Percentiles rank a stretch among this genome's conserved stretches.
Evolutionary conservation across 345 rosid genomes (phyloP).

Genomic region (Moricandia moricandioides): DNA sequence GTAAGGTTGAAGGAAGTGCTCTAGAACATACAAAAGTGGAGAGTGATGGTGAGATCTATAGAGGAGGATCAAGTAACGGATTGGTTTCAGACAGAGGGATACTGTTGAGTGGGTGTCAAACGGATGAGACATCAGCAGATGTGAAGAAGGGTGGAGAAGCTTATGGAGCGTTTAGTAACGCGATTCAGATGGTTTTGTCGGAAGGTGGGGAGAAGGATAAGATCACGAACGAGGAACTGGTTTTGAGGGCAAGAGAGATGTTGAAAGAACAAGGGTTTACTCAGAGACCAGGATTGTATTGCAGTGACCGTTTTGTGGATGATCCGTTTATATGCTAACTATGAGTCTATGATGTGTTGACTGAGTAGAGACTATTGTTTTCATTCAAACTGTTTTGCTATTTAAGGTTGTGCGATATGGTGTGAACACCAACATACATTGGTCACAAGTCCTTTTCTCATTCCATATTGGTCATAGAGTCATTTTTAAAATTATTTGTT

Average conservation of each 20-base stretch:
- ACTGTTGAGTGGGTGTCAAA: constrained; percentile 89
- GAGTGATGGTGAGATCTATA: constrained; percentile 64
- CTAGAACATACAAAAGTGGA: constrained; percentile 53
- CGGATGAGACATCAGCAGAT: constrained; percentile 90
- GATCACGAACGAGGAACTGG: constrained; percentile 59
- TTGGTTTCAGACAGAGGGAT: constrained; percentile 64
- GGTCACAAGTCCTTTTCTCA: too few relatives aligned
- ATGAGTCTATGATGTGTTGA: neutral
- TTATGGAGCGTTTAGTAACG: constrained; percentile 89
- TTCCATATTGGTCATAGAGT: too few relatives aligned
- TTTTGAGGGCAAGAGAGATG: constrained; percentile 54
- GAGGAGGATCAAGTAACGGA: constrained; percentile 51
- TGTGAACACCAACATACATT: too few relatives aligned
- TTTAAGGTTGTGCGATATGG: too few relatives aligned
- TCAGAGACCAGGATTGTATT: constrained; percentile 88
- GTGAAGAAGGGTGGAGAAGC: constrained; percentile 58
- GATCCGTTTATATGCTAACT: constrained; percentile 49
- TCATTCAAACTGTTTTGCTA: neutral
- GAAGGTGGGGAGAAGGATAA: constrained; percentile 44
- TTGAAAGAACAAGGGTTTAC: constrained; percentile 65
- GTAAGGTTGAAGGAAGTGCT: too few relatives aligned
- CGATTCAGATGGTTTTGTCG: constrained; percentile 61
- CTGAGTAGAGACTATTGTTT: neutral
- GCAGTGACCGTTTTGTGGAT: constrained; percentile 55
- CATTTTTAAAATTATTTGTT: too few relatives aligned